Conservation (phyloP, 1,284 basidiomycete genomes). For the Fomitopsis betulina region DNA sequence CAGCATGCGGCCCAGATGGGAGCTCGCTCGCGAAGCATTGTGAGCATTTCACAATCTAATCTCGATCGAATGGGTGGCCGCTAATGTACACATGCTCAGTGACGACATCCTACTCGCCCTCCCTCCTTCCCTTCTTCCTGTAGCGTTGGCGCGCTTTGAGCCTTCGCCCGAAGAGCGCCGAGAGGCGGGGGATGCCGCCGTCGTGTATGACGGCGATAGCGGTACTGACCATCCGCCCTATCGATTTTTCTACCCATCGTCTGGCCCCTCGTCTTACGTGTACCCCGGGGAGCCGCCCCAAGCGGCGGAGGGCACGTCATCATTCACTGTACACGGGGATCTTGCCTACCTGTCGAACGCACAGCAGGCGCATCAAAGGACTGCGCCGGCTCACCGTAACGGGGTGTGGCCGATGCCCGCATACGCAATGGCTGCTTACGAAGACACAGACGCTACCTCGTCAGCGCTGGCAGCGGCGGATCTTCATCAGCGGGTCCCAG, state of each 20-base stretch:
- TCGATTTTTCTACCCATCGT: conserved; percentile 4
- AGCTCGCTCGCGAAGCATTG: conserved; percentile 24
- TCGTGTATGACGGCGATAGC: not conserved
- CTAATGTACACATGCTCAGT: conserved; percentile 5
- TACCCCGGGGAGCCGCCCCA: not conserved
- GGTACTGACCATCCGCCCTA: not conserved
- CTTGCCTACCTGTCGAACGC: not conserved
- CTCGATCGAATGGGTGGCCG: not conserved
- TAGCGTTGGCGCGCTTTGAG: conserved; percentile 1
- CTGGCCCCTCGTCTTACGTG: not conserved
- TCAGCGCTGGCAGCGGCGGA: not conserved
- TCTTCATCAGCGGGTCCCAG: not conserved
- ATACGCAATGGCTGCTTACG: not conserved
- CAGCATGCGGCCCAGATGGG: conserved; percentile 24
- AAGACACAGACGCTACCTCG: not conserved
- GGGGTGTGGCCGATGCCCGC: not conserved
- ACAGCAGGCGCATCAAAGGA: not conserved
- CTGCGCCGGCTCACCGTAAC: not conserved
- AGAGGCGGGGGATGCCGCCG: not conserved
- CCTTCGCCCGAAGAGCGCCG: not conserved
- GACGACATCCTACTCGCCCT: conserved; percentile 20
- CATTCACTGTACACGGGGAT: not conserved
- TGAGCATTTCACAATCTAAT: conserved; percentile 11
- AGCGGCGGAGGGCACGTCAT: not conserved
- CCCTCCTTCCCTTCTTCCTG: conserved; percentile 8